Evolutionary conservation across 2,329 filamentous ascomycete genomes (phyloP), one percentile per base, ranked within the genome.

Genomic region (Trichophyton verrucosum): DNA sequence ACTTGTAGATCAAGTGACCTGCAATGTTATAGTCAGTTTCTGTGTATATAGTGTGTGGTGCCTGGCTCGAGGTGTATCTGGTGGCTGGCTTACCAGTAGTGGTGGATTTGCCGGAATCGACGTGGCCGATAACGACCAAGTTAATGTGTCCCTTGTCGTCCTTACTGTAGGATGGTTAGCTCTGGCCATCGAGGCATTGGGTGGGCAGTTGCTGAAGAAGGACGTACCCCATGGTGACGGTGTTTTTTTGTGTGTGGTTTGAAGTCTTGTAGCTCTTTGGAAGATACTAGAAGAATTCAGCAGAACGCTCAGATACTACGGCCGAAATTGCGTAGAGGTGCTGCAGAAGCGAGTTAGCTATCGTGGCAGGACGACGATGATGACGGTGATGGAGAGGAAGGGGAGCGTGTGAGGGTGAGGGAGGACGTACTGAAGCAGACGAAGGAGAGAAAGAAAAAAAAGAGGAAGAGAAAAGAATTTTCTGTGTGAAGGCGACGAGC

Each of bases 1-100:
- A 97, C 88, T 99, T 92, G 91, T 97, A 97, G 89, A 99, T 97
- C 86, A 99, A 87, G 84, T 92, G 86, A 80, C 86, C 85, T 88
- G 78, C 78, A 71, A 64, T 13, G 51, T 20, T 17, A 58, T n/a
- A 44, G 58, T 61, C 53, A 63, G 60, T 42, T 38, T 38, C 33
- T 42, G 44, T 63, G 63, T 64, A 51, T 64, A 51, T 22, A 38
- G 13, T 40, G 15, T 40, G n/a, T 22, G 30, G 15, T 42, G 2
- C 15, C 7, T 38, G 33, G 40, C n/a, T 44, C 60, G 66, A 61
- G 27, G 27, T 27, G 67, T 69, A 61, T 68, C 67, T 42, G 46
- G 15, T 49, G 58, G 63, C 44, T 20, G 57, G 70, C 86, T 88
- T 86, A 90, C 89, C 86, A 72, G 86, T 89, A 80, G 91, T 96